phyloP scores from a whole-genome alignment of 306 rosid species.

The Echinosophora koreensis region DNA sequence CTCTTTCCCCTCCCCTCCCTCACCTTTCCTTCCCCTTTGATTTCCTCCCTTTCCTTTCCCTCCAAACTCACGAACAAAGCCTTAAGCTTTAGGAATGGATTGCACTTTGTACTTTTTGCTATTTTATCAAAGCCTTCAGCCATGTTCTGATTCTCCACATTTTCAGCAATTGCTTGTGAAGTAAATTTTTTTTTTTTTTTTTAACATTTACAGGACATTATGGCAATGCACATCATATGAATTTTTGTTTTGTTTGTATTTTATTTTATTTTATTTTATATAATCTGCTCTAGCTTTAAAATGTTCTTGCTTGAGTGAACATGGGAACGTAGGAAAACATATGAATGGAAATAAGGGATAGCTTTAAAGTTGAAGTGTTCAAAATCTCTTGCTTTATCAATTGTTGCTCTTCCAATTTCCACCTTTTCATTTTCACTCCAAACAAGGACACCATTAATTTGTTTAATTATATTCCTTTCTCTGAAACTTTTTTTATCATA shows the following conservation, averaged over 20 bases:
- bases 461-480: not conserved
- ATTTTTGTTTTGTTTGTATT: not conserved
- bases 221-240: not conserved
- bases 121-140: not conserved
- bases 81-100: not conserved
- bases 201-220: not conserved
- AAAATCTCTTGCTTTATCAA: conserved; percentile 2
- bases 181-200: too few species aligned
- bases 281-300: not conserved
- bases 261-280: conserved; percentile 8
- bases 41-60: too few species aligned
- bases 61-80: too few species aligned
- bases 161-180: not conserved
- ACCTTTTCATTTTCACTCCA: not conserved
- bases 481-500: not conserved
- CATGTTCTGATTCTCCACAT: conserved; percentile 1
- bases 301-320: conserved; percentile 5
- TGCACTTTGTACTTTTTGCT: not conserved
- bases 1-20: too few species aligned
- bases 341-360: not conserved
- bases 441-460: not conserved
- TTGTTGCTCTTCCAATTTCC: not conserved
- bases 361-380: not conserved
- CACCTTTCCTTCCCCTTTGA: too few species aligned
- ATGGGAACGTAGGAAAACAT: conserved; percentile 6